phyloP scores from a whole-genome alignment of 352 stramenopile genomes.

The Phytophthora ramorum region DNA sequence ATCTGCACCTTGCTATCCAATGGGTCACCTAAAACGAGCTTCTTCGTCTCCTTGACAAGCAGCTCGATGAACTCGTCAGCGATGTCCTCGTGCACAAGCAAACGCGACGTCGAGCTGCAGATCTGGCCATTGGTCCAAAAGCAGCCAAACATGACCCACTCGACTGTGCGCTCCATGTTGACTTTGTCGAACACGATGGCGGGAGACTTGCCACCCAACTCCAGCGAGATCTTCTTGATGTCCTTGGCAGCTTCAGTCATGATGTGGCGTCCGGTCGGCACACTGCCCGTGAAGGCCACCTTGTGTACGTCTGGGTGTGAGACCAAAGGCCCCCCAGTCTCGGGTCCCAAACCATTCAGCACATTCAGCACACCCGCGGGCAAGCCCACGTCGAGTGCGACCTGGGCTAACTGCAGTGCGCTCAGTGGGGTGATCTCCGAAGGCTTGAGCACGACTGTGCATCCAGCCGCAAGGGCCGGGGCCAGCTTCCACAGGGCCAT shows the following conservation, averaged over 20 bases:
- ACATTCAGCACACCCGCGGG: slow-evolving; percentile 74
- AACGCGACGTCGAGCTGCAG: slow-evolving; percentile 76
- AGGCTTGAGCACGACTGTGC: slow-evolving; percentile 68
- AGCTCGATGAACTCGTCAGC: slow-evolving; percentile 64
- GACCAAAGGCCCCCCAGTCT: slow-evolving; percentile 71
- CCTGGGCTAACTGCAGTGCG: slow-evolving; percentile 70
- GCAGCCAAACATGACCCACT: slow-evolving; percentile 68
- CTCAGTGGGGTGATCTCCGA: slow-evolving; percentile 94
- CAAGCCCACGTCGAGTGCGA: slow-evolving; percentile 67
- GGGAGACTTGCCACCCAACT: slow-evolving; percentile 88
- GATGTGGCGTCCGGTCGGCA: slow-evolving; percentile 28
- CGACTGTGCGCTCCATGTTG: slow-evolving; percentile 76
- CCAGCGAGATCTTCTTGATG: slow-evolving; percentile 41
- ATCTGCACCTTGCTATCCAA: slow-evolving; percentile 62
- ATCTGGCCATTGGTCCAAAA: slow-evolving; percentile 80
- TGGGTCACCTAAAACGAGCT: slow-evolving; percentile 69
- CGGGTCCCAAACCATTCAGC: slow-evolving; percentile 63
- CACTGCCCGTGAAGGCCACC: slow-evolving; percentile 37
- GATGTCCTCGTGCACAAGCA: slow-evolving; percentile 81
- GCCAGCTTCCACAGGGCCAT: slow-evolving; percentile 84
- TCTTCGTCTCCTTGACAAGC: slow-evolving; percentile 59
- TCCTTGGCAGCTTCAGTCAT: slow-evolving; percentile 27
- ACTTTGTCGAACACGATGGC: slow-evolving; percentile 84
- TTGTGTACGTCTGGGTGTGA: slow-evolving; percentile 52
- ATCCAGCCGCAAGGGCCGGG: slow-evolving; percentile 92